These are phyloP conservation scores for Claviceps africana DNA, from an alignment of 2,329 filamentous ascomycete species.

Conservation along the genomic window DNA sequence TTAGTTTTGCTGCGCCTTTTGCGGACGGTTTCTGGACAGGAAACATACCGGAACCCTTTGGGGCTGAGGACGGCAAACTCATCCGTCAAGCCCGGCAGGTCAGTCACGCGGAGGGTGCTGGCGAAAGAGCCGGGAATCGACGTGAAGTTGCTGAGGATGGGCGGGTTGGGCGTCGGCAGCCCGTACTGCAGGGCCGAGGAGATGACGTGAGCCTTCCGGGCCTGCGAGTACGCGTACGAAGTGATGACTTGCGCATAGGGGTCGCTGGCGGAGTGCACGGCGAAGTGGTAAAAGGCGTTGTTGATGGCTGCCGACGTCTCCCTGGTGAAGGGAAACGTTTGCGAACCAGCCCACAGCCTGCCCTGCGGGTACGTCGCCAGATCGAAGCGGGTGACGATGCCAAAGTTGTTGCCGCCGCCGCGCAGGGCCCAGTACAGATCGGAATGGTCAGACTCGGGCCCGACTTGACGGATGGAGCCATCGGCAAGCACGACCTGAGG, in stretches of 20 bases:
- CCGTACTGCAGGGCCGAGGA: not conserved
- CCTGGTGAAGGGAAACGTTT: slow-evolving; percentile 6
- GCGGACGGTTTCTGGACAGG: not conserved
- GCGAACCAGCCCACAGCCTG: slow-evolving; percentile 23
- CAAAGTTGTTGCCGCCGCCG: slow-evolving; percentile 42
- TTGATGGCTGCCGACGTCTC: slow-evolving; percentile 9
- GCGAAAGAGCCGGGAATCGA: slow-evolving; percentile 9
- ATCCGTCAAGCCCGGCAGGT: slow-evolving; percentile 10
- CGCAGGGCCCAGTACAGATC: slow-evolving; percentile 45
- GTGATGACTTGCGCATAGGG: slow-evolving; percentile 12
- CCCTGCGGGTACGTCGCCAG: slow-evolving; percentile 23
- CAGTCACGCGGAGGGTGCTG: slow-evolving; percentile 8
- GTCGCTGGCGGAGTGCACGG: slow-evolving; percentile 6
- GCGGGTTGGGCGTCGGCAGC: slow-evolving; percentile 7
- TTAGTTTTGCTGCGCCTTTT: not conserved
- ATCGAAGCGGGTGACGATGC: slow-evolving; percentile 37
- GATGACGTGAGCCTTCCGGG: slow-evolving; percentile 7
- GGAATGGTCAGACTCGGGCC: slow-evolving; percentile 19
- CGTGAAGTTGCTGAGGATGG: slow-evolving; percentile 11
- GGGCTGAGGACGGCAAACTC: slow-evolving; percentile 9
- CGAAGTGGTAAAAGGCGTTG: slow-evolving; percentile 11
- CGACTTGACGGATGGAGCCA: slow-evolving; percentile 23
- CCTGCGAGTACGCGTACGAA: slow-evolving; percentile 12
- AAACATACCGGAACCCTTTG: slow-evolving; percentile 9
- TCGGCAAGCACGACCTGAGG: slow-evolving; percentile 27